These are phyloP conservation scores for Penicillium rolfsii DNA, from an alignment of 2,329 filamentous ascomycete genomes.

Conservation along the genomic window DNA sequence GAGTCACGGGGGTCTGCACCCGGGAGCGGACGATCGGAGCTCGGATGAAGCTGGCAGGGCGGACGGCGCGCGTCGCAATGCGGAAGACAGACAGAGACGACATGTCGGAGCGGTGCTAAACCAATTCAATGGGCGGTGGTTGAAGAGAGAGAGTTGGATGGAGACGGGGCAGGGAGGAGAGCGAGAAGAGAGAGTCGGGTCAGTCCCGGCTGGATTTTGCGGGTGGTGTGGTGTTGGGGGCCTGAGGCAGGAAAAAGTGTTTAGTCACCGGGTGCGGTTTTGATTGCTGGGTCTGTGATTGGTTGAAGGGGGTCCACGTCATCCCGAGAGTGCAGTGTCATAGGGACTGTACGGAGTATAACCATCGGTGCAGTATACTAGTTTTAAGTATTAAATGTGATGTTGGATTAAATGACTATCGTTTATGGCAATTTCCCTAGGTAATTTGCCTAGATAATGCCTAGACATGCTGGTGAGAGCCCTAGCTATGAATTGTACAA, in stretches of 20 bases:
- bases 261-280: slow-evolving; percentile 16
- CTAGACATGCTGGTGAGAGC: neutral
- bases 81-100: slow-evolving; percentile 71
- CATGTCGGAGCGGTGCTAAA: slow-evolving; percentile 52
- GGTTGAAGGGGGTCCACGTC: slow-evolving; percentile 15
- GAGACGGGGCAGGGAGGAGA: slow-evolving; percentile 30
- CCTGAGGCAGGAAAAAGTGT: slow-evolving; percentile 32
- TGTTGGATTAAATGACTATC: neutral
- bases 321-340: slow-evolving; percentile 3
- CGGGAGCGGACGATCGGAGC: slow-evolving; percentile 63
- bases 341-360: neutral
- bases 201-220: slow-evolving; percentile 39
- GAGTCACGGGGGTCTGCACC: slow-evolving; percentile 59
- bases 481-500: neutral
- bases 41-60: slow-evolving; percentile 64
- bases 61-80: slow-evolving; percentile 68
- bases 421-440: neutral
- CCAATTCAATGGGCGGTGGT: slow-evolving; percentile 25
- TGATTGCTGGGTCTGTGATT: slow-evolving; percentile 28
- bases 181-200: slow-evolving; percentile 30
- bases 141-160: slow-evolving; percentile 31
- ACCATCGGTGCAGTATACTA: too few relatives aligned
- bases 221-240: slow-evolving; percentile 39
- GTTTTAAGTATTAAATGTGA: neutral
- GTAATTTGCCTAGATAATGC: neutral